Evolutionary conservation across 164 flowering plant genomes (phyloP).

Genomic region (Santalum album): DNA sequence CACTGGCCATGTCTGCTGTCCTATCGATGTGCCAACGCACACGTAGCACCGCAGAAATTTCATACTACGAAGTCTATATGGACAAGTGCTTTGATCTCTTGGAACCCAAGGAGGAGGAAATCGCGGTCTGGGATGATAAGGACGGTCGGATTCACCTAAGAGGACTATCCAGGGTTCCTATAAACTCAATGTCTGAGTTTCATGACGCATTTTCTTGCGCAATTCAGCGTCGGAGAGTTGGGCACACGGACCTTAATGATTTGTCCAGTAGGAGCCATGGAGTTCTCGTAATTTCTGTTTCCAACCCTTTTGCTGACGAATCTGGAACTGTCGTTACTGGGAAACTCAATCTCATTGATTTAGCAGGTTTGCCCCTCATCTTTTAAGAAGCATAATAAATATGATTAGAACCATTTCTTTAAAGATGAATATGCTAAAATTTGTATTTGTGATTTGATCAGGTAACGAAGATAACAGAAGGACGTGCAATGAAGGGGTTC

Average conservation of each 20-base stretch:
- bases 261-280: conserved; percentile 96
- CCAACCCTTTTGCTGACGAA: conserved; percentile 35
- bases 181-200: conserved; percentile 60
- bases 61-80: conserved; percentile 86
- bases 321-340: conserved; percentile 33
- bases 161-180: conserved; percentile 63
- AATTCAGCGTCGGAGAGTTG: conserved; percentile 67
- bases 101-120: conserved; percentile 55
- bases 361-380: conserved; percentile 66
- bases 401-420: not conserved
- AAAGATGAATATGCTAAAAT: not conserved
- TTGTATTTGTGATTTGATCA: conserved; percentile 17
- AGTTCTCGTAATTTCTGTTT: conserved; percentile 62
- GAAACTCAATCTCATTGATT: conserved; percentile 87
- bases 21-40: conserved; percentile 45
- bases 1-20: conserved; percentile 58
- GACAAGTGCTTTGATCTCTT: conserved; percentile 86
- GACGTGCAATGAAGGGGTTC: conserved; percentile 78
- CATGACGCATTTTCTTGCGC: conserved; percentile 49
- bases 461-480: conserved; percentile 93
- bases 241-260: conserved; percentile 83
- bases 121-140: conserved; percentile 65
- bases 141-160: conserved; percentile 71
- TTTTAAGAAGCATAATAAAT: too few species aligned
- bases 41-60: conserved; percentile 47